phyloP scores from a whole-genome alignment of 306 rosid species.

The Pyrus betulifolia region DNA sequence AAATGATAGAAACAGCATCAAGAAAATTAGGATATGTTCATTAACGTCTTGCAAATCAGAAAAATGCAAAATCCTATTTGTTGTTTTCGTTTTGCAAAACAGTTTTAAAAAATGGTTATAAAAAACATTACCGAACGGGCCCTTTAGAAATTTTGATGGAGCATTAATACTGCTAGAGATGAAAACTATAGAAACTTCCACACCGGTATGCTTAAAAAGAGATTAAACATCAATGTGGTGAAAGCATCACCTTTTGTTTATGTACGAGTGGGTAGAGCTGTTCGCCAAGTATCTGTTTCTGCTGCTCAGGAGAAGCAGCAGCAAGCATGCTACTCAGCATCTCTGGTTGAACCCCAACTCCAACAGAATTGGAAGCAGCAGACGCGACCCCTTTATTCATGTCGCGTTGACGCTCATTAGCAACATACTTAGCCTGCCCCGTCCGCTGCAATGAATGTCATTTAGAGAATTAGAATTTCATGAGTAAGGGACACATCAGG shows the following conservation, averaged over 20 bases:
- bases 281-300: conserved; percentile 76
- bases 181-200: background rate
- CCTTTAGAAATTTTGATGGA: background rate
- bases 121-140: too few species aligned
- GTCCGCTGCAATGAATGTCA: conserved; percentile 31
- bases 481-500: background rate
- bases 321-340: conserved; percentile 70
- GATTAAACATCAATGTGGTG: background rate
- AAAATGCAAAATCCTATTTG: too few species aligned
- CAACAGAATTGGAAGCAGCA: conserved; percentile 36
- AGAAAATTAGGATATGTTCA: background rate
- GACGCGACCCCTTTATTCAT: conserved; percentile 44
- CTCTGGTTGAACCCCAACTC: conserved; percentile 44
- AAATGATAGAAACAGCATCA: background rate
- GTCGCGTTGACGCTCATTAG: conserved; percentile 42
- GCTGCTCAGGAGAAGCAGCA: conserved; percentile 66
- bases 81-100: too few species aligned
- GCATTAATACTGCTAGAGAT: background rate
- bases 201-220: too few species aligned
- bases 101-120: too few species aligned
- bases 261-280: conserved; percentile 56
- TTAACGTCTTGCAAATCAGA: too few species aligned
- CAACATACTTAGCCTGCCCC: conserved; percentile 46
- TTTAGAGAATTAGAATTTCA: conserved; percentile 9
- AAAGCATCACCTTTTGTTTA: conserved; percentile 45